These are phyloP conservation scores for Trichosporon sp. DNA, from an alignment of 1,284 basidiomycete species.

Conservation along the genomic window DNA sequence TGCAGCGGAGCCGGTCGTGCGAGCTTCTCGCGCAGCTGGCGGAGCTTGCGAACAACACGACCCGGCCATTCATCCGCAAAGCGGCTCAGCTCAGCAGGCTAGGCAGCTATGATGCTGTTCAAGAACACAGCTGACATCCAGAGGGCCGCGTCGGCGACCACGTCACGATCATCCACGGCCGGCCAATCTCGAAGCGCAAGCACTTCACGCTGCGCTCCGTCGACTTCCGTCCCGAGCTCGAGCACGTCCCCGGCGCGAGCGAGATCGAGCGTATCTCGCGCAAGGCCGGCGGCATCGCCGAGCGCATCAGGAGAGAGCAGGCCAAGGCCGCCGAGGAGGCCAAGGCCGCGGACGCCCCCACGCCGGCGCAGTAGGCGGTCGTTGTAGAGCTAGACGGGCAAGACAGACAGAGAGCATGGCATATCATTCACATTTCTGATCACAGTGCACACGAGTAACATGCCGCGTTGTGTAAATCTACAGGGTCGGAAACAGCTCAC, in stretches of 20 bases:
- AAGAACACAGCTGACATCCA: conserved; percentile 13
- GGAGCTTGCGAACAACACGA: too few relatives aligned
- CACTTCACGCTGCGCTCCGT: conserved; percentile 28
- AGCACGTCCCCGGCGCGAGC: not conserved
- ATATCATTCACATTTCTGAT: not conserved
- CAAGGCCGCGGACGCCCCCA: not conserved
- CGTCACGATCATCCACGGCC: conserved; percentile 40
- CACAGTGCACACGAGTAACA: not conserved
- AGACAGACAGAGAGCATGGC: not conserved
- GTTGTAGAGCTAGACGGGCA: not conserved
- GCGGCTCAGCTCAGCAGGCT: too few relatives aligned
- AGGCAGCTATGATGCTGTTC: not conserved
- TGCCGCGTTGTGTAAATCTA: not conserved
- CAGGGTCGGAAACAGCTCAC: not conserved
- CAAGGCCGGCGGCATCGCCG: not conserved
- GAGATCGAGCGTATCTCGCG: not conserved
- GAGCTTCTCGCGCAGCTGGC: not conserved
- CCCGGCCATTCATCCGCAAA: too few relatives aligned
- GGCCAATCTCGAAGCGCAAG: conserved; percentile 35
- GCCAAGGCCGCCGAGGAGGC: conserved; percentile 6
- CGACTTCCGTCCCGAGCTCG: conserved; percentile 14
- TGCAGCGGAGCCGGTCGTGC: not conserved
- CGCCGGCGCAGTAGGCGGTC: conserved; percentile 5
- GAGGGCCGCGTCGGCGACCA: conserved; percentile 35
- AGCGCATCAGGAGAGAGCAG: conserved; percentile 2